Base-by-base conservation (phyloP, 306 rosid genomes). In the Ziziphus jujuba region DNA sequence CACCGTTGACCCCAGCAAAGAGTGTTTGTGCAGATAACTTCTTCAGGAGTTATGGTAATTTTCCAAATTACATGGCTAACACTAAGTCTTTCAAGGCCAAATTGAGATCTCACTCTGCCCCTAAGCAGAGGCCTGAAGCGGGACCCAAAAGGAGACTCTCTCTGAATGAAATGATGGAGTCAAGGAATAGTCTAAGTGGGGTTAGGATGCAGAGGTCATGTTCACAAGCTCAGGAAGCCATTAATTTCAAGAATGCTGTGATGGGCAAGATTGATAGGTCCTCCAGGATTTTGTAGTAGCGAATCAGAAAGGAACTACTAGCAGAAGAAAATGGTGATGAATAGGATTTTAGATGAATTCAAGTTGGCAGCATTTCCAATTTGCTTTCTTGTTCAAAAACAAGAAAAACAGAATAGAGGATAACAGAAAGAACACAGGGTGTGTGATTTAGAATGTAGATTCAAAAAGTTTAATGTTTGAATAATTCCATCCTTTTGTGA, bases 71-170 rank as follows among this genome's bases (percentile, higher is more conserved):
- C 72, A 89, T 92, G 98, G 83, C 89, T 2, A 82, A 76, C 36
- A 92, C 98, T 5, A 75, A 84, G 66, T 89, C 95, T 23, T 92
- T 85, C 23, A 79, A 82, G 86, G 98, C 98, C 36, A 92, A 92
- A 71, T 79, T 87, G 84, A 83, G 98, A 75, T 89, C 98, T 3
- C 82, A 92, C 9, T 87, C 95, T 59, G 98, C 96, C 44, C 98
- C 98, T 19, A 92, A 87, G 70, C 98, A 92, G 76, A 33, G 98
- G 71, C 96, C 98, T 2, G 92, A 89, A 50, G 72, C 87, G 0
- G 85, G 86, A 35, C 36, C 77, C 9, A 92, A 74, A 84, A 89
- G 68, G 75, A 79, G 84, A 79, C 82, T 87, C n/a, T 82, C 92
- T 16, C 76, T 87, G 48, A 79, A 79, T 20, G 98, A 92, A 52